Percentiles rank a stretch among this genome's conserved stretches.
Conservation (phyloP, 495 filamentous ascomycete species). For the Usnea hakonensis region DNA sequence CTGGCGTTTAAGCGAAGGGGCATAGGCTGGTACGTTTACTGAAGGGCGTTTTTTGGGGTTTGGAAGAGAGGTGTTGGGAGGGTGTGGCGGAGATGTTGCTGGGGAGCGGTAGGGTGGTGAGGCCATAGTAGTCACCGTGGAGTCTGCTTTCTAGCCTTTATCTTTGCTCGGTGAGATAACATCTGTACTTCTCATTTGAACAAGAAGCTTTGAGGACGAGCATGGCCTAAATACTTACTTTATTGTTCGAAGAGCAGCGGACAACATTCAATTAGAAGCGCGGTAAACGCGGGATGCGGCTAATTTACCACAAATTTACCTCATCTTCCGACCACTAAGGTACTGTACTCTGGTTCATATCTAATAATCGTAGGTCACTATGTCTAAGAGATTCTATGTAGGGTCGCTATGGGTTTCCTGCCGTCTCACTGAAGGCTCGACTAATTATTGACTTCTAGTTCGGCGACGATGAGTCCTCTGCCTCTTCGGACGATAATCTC, state of each 20-base stretch:
- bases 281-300: neutral
- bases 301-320: too few species aligned
- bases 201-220: too few species aligned
- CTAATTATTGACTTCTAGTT: slow-evolving; percentile 31
- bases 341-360: too few species aligned
- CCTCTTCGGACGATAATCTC: slow-evolving; percentile 57
- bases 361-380: neutral
- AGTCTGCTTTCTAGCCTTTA: neutral
- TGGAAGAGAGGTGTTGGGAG: slow-evolving; percentile 40
- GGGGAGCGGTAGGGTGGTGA: slow-evolving; percentile 48
- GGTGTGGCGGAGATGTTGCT: slow-evolving; percentile 46
- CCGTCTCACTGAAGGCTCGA: too few species aligned
- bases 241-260: too few species aligned
- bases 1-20: slow-evolving; percentile 50
- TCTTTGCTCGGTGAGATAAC: neutral
- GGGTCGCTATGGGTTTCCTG: neutral
- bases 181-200: neutral
- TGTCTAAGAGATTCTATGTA: slow-evolving; percentile 26
- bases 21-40: slow-evolving; percentile 36
- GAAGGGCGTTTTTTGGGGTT: slow-evolving; percentile 53
- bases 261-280: too few species aligned
- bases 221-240: too few species aligned
- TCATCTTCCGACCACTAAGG: neutral
- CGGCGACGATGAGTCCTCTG: slow-evolving; percentile 46
- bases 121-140: slow-evolving; percentile 41